Evolutionary conservation across 768 basidiomycete species (phyloP), one percentile per base, ranked within the genome.

Genomic region (Suillus occidentalis): DNA sequence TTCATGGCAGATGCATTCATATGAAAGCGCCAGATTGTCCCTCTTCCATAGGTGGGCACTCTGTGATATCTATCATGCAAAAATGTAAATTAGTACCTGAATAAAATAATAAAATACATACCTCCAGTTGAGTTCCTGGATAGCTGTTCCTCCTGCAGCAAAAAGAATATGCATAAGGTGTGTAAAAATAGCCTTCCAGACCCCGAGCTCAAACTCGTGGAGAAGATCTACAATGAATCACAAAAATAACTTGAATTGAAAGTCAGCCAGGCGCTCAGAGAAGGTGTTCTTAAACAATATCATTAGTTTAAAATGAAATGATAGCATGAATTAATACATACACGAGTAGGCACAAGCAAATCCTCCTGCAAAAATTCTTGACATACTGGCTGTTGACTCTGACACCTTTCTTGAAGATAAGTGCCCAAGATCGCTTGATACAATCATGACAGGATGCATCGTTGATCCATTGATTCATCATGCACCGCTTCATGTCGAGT

Each of bases 241-340:
- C n/a, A n/a, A n/a, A n/a, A n/a, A n/a, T n/a, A n/a, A n/a, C n/a
- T 72, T 63, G 36, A 72, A 66, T 57, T 55, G 70, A 16, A 55
- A 59, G n/a, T 20, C 12, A 4, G 28, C 45, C 8, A 69, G 55
- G 7, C 49, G 39, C 13, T 61, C 43, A 13, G 62, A 65, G 45
- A 67, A 67, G 14, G 63, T 18, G 20, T 64, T 65, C 62, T 63
- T 43, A 9, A 47, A 37, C 10, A 10, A n/a, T 16, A n/a, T n/a
- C n/a, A 39, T 43, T 10, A 60, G 28, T 10, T 28, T 34, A 45
- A 0, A n/a, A 45, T 16, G 9, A 12, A n/a, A 22, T 22, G 45
- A 4, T 47, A 47, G 20, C 4, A 6, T 47, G 4, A 16, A 47
- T n/a, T 4, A 12, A 47, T 22, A 47, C 45, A 12, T 22, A 47